phyloP scores from a whole-genome alignment of 352 stramenopile species.

The Pythium apleroticum region DNA sequence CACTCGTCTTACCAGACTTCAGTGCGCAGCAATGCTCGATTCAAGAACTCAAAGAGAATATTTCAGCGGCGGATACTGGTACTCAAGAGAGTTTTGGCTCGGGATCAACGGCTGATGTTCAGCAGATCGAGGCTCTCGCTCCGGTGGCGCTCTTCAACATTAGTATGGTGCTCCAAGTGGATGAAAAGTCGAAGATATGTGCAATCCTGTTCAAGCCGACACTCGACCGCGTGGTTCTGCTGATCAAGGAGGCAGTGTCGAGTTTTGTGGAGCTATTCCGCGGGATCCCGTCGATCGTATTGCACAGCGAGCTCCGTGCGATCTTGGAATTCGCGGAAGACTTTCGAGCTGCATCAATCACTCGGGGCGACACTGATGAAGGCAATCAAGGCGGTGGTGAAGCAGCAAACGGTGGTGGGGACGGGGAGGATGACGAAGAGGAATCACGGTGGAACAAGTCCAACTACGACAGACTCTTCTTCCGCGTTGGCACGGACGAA shows the following conservation, averaged over 20 bases:
- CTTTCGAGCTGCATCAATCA: slow-evolving; percentile 35
- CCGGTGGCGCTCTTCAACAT: slow-evolving; percentile 27
- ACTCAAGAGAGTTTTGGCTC: slow-evolving; percentile 6
- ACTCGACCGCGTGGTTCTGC: slow-evolving; percentile 28
- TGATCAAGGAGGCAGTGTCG: slow-evolving; percentile 33
- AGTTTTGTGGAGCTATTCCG: slow-evolving; percentile 45
- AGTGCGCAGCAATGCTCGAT: slow-evolving; percentile 15
- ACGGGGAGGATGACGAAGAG: slow-evolving; percentile 9
- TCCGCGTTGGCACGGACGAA: slow-evolving; percentile 36
- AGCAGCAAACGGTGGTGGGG: background rate
- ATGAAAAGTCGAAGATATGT: slow-evolving; percentile 14
- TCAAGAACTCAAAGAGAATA: background rate
- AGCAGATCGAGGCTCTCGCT: slow-evolving; percentile 16
- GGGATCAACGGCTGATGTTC: background rate
- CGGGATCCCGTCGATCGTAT: slow-evolving; percentile 36
- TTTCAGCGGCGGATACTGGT: background rate
- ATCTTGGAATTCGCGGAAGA: slow-evolving; percentile 53
- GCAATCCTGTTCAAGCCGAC: slow-evolving; percentile 41
- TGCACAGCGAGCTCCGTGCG: slow-evolving; percentile 39
- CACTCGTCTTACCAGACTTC: slow-evolving; percentile 27
- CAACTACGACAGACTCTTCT: slow-evolving; percentile 33
- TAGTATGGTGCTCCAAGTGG: slow-evolving; percentile 12
- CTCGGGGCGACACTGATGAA: background rate
- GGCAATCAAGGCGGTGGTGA: background rate
- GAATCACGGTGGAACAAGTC: slow-evolving; percentile 20